These are phyloP conservation scores for Macrolepiota dolichaula DNA, from an alignment of 768 basidiomycete species.

Conservation along the genomic window DNA sequence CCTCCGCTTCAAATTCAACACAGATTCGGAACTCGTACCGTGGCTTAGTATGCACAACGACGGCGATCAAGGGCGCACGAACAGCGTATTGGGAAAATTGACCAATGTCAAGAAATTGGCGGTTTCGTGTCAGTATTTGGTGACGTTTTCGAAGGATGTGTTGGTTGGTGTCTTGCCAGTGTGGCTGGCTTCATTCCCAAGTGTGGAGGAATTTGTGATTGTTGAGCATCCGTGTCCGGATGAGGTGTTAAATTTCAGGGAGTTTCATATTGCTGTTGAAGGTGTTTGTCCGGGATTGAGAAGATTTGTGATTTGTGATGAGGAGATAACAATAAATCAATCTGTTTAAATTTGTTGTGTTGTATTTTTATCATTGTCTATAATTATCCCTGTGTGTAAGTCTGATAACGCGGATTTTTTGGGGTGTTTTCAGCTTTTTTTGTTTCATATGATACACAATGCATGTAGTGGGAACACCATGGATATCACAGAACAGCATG, in stretches of 20 bases:
- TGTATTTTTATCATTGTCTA: background rate
- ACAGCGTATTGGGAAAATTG: background rate
- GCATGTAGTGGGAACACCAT: too few species aligned
- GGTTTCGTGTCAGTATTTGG: background rate
- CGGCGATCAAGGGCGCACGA: background rate
- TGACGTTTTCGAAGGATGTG: background rate
- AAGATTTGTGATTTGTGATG: background rate
- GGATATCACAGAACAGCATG: too few species aligned
- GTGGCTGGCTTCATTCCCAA: background rate
- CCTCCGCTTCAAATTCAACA: background rate
- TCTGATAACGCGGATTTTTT: background rate
- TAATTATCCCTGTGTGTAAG: background rate
- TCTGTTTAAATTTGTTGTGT: background rate
- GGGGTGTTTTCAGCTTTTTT: too few species aligned
- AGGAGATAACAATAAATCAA: background rate
- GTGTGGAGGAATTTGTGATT: background rate
- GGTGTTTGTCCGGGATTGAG: background rate
- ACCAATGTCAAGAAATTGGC: background rate
- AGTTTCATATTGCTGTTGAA: background rate
- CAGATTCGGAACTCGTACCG: background rate
- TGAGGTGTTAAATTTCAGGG: background rate
- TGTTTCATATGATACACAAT: too few species aligned
- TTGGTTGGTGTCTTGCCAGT: background rate
- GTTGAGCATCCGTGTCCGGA: background rate
- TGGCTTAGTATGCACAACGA: background rate